Evolutionary conservation across 352 stramenopile genomes (phyloP).

Genomic region (Phytophthora litchii): DNA sequence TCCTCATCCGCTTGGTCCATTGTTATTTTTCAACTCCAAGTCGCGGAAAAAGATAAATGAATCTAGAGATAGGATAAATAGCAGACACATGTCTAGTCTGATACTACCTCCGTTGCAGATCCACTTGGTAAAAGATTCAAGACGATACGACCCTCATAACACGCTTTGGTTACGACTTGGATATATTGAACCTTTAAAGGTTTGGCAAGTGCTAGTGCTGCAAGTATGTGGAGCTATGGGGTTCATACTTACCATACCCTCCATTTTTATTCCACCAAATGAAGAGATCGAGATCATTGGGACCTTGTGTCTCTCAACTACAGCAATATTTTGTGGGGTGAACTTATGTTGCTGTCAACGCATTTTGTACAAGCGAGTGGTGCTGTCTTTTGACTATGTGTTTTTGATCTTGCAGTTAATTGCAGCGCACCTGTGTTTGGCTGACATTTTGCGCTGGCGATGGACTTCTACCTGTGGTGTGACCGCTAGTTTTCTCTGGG

Average conservation of each 20-base stretch:
- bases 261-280: conserved; percentile 18
- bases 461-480: conserved; percentile 31
- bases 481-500: conserved; percentile 21
- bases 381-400: conserved; percentile 32
- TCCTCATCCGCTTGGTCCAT: conserved; percentile 22
- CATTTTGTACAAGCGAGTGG: conserved; percentile 18
- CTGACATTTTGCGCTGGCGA: conserved; percentile 29
- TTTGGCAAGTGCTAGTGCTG: conserved; percentile 21
- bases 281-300: conserved; percentile 14
- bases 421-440: conserved; percentile 28
- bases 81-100: conserved; percentile 10
- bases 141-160: conserved; percentile 15
- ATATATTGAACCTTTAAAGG: conserved; percentile 6
- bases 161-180: conserved; percentile 21
- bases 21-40: conserved; percentile 24
- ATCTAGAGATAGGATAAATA: conserved; percentile 2
- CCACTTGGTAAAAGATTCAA: conserved; percentile 23
- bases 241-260: conserved; percentile 25
- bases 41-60: not conserved
- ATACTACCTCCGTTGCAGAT: conserved; percentile 27
- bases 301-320: conserved; percentile 5
- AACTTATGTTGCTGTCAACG: conserved; percentile 21
- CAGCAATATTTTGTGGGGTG: conserved; percentile 10
- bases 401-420: conserved; percentile 33
- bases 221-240: conserved; percentile 19